These are phyloP conservation scores for Globisporangium lucens DNA, from an alignment of 352 stramenopile species.

Conservation along the genomic window DNA sequence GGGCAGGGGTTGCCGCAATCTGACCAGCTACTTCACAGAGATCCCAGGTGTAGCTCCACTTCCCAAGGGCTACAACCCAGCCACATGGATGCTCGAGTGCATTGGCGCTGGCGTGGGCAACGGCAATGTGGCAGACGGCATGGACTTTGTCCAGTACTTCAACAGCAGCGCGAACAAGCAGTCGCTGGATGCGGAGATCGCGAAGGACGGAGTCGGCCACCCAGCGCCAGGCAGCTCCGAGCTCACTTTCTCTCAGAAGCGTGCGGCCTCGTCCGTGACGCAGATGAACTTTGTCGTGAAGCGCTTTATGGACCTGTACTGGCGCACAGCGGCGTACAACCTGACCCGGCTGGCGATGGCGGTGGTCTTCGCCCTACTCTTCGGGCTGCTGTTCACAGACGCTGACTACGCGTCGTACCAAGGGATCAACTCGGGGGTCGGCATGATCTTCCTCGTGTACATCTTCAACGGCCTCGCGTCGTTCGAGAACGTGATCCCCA, in stretches of 20 bases:
- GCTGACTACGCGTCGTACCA: constrained; percentile 45
- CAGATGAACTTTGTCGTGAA: constrained; percentile 5
- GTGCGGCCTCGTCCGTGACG: neutral
- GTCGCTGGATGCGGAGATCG: neutral
- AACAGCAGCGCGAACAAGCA: neutral
- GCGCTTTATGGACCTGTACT: constrained; percentile 69
- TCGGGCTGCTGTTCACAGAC: constrained; percentile 42
- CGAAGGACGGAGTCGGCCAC: neutral
- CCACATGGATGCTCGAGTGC: constrained; percentile 22
- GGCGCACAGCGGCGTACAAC: constrained; percentile 87
- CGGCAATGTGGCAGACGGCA: neutral
- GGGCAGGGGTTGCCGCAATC: neutral
- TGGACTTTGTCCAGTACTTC: neutral
- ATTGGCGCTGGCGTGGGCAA: constrained; percentile 23
- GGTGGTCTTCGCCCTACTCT: constrained; percentile 27
- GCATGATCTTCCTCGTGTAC: constrained; percentile 28
- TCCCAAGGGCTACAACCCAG: constrained; percentile 37
- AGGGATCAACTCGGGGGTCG: constrained; percentile 53
- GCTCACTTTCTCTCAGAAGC: constrained; percentile 7
- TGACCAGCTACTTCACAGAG: neutral
- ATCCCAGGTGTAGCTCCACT: neutral
- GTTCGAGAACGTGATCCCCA: neutral
- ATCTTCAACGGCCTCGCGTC: constrained; percentile 4
- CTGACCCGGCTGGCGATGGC: constrained; percentile 52
- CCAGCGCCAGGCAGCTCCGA: neutral